These are phyloP conservation scores for Suhomyces atakaporum DNA, from an alignment of 1,139 yeast species.

Conservation along the genomic window DNA sequence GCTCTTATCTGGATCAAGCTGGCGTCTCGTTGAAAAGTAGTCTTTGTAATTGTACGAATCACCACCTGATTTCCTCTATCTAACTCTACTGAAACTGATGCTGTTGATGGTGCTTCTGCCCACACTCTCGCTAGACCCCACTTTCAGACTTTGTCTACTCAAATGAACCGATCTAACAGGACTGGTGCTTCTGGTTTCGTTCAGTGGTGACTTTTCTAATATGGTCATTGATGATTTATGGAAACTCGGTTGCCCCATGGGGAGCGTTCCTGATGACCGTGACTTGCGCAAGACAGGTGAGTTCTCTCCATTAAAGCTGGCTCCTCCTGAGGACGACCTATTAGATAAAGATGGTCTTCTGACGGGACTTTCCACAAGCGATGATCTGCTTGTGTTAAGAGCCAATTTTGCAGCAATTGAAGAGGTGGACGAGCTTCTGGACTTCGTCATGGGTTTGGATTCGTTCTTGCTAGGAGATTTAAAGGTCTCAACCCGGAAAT, in stretches of 20 bases:
- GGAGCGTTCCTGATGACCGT: slow-evolving; percentile 20
- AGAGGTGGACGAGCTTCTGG: slow-evolving; percentile 28
- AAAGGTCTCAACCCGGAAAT: not conserved
- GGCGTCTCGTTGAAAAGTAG: too few relatives aligned
- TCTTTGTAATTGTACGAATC: too few relatives aligned
- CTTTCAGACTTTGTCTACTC: slow-evolving; percentile 2
- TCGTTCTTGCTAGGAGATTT: slow-evolving; percentile 1
- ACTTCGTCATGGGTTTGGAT: slow-evolving; percentile 2
- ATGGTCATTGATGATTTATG: slow-evolving; percentile 1
- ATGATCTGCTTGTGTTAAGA: slow-evolving; percentile 26
- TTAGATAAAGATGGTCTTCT: slow-evolving; percentile 18
- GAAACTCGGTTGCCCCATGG: slow-evolving; percentile 1
- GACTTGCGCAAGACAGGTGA: slow-evolving; percentile 18
- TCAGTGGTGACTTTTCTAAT: slow-evolving; percentile 3
- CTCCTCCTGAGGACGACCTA: slow-evolving; percentile 11
- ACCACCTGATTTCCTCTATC: too few relatives aligned
- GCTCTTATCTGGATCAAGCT: too few relatives aligned
- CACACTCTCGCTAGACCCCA: slow-evolving; percentile 15
- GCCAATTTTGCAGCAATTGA: slow-evolving; percentile 37
- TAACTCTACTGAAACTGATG: slow-evolving; percentile 37
- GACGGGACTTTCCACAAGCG: slow-evolving; percentile 17
- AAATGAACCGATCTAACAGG: not conserved
- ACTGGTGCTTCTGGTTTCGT: not conserved
- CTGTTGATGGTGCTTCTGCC: slow-evolving; percentile 18
- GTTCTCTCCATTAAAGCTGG: slow-evolving; percentile 3